phyloP scores from a whole-genome alignment of 2,329 filamentous ascomycete species.

The Sarocladiaceae sp. region DNA sequence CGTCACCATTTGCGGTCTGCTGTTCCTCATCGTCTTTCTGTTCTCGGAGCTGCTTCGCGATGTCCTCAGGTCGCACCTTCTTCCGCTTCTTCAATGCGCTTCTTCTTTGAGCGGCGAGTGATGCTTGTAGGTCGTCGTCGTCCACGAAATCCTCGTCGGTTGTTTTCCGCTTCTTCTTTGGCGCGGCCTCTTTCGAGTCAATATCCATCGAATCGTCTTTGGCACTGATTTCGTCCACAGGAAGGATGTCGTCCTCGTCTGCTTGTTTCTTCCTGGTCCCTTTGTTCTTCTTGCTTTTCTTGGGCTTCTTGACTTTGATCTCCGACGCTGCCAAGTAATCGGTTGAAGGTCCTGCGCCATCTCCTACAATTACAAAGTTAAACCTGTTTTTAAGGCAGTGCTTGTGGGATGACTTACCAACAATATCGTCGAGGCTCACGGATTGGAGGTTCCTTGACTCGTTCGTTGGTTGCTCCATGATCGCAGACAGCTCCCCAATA shows the following conservation, averaged over 20 bases:
- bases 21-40: constrained; percentile 49
- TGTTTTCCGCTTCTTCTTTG: constrained; percentile 55
- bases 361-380: constrained; percentile 12
- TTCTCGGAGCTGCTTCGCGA: constrained; percentile 72
- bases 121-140: constrained; percentile 86
- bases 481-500: constrained; percentile 56
- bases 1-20: constrained; percentile 28
- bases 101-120: constrained; percentile 74
- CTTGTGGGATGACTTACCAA: constrained; percentile 36
- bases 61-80: constrained; percentile 76
- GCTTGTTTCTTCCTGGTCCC: constrained; percentile 61
- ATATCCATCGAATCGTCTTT: constrained; percentile 65
- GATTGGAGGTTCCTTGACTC: constrained; percentile 58
- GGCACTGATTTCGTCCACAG: constrained; percentile 23
- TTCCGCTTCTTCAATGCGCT: constrained; percentile 88
- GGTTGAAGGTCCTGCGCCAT: constrained; percentile 43
- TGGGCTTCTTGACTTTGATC: constrained; percentile 90
- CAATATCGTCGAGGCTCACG: constrained; percentile 75
- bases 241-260: constrained; percentile 58
- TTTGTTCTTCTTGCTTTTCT: constrained; percentile 86
- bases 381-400: not conserved
- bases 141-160: constrained; percentile 70
- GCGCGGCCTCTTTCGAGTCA: constrained; percentile 48
- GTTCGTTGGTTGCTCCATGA: constrained; percentile 44
- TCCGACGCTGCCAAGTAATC: constrained; percentile 85